A percentile compares a stretch with the other conserved stretches of the same genome.
Conservation (phyloP, 345 rosid species). For the Hibiscus trionum region DNA sequence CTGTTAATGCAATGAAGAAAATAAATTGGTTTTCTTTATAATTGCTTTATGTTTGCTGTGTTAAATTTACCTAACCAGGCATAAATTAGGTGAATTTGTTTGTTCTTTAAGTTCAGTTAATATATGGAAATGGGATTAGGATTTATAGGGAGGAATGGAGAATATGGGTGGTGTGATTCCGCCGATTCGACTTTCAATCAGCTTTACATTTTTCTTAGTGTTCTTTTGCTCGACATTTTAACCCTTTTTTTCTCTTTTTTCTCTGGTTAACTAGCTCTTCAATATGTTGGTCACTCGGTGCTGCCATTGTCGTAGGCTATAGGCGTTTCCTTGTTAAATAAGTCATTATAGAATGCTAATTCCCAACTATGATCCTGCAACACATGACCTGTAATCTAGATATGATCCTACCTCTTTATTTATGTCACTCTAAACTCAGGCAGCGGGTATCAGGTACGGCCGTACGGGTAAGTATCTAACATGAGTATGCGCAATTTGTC, state of each 20-base stretch:
- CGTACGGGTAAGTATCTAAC: no score
- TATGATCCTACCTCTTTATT: neutral
- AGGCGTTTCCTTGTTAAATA: neutral
- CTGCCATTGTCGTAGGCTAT: neutral
- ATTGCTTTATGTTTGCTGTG: neutral
- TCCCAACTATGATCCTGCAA: neutral
- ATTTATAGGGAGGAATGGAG: slow-evolving; percentile 74
- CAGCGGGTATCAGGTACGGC: neutral
- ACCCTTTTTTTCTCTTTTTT: neutral
- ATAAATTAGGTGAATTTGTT: slow-evolving; percentile 11
- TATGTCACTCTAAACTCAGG: neutral
- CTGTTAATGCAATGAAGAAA: neutral
- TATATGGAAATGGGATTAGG: slow-evolving; percentile 48
- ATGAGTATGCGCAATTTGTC: no score
- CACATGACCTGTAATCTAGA: neutral
- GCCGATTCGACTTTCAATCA: slow-evolving; percentile 48
- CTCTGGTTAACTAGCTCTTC: neutral
- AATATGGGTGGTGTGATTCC: slow-evolving; percentile 71
- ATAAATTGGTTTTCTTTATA: neutral
- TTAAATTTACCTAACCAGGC: neutral
- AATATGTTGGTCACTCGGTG: neutral
- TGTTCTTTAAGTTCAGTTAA: slow-evolving; percentile 20
- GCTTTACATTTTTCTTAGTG: slow-evolving; percentile 38
- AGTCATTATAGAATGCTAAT: neutral
- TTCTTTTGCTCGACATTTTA: neutral